Evolutionary conservation across 495 filamentous ascomycete genomes (phyloP).

Genomic region (Penicillium bialowiezense): DNA sequence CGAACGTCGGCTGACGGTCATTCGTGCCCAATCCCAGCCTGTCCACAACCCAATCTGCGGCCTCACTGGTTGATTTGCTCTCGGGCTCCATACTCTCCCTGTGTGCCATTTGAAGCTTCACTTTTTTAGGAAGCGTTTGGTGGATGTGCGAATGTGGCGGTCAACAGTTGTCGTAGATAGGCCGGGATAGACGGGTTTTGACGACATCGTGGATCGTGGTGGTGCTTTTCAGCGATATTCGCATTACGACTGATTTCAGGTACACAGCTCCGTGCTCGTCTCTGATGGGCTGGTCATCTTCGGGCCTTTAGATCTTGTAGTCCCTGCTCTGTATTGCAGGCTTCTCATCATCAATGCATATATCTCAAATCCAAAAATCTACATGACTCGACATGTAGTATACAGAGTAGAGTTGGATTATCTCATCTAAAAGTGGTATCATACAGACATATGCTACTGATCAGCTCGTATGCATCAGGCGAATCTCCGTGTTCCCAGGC

Average conservation of each 20-base stretch:
- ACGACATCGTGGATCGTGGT: no score
- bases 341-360: no score
- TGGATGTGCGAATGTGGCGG: slow-evolving; percentile 6
- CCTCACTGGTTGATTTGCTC: slow-evolving; percentile 17
- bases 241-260: no score
- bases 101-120: slow-evolving; percentile 14
- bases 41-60: slow-evolving; percentile 18
- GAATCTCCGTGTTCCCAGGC: slow-evolving; percentile 62
- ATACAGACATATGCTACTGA: neutral
- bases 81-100: slow-evolving; percentile 1
- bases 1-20: slow-evolving; percentile 1
- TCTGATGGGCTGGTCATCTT: neutral
- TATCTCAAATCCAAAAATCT: neutral
- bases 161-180: slow-evolving; percentile 3
- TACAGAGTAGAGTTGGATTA: neutral
- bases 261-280: neutral
- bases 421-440: neutral
- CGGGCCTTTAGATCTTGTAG: no score
- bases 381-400: no score
- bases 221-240: no score
- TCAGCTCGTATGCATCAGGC: slow-evolving; percentile 53
- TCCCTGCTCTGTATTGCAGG: no score
- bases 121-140: slow-evolving; percentile 9
- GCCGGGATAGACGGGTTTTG: no score
- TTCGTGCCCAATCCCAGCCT: slow-evolving; percentile 29